Base-by-base conservation (phyloP, 495 filamentous ascomycete genomes). In the Achaetomiella virescens region DNA sequence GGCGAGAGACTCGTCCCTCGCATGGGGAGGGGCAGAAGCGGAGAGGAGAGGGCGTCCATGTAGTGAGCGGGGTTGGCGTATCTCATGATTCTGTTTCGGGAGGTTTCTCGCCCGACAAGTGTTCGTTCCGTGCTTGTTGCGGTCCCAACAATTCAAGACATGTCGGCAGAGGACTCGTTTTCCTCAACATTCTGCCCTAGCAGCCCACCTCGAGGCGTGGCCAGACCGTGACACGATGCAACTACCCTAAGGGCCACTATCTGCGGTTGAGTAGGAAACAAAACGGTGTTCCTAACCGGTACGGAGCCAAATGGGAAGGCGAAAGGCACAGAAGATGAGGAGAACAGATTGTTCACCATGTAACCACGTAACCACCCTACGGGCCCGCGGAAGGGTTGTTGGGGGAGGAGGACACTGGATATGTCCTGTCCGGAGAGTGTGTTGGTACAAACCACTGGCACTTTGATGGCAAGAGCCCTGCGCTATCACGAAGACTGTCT, bases 141-240 rank as follows among this genome's bases (percentile, higher is more conserved):
- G 12, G 14, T 25, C 7, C 12, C 25, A 43, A 21, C 10, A 17
- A 24, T 7, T 20, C n/a, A 21, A 20, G 22, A 31, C 29, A 18
- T 49, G n/a, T n/a, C n/a, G 15, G 31, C n/a, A 15, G n/a, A 15
- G 10, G 25, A 25, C 20, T 21, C 17, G n/a, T 27, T 27, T 15
- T 40, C 31, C 29, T 41, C 47, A 40, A 33, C n/a, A 20, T 22
- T 40, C 29, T 29, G 24, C 47, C 22, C 44, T 31, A 43, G 52
- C 18, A 53, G 37, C 48, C 52, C 58, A 57, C 52, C 47, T 33
- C 53, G 43, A 49, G 51, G 49, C 38, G 41, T 57, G 35, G 37
- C 22, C 43, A 38, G 20, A 44, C 44, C 14, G 57, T 62, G 47
- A 46, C 43, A 54, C 54, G 36, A 59, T 48, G 62, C 60, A 48